These are phyloP conservation scores for Aspergillus sp. DNA, from an alignment of 2,329 filamentous ascomycete species.

Conservation along the genomic window DNA sequence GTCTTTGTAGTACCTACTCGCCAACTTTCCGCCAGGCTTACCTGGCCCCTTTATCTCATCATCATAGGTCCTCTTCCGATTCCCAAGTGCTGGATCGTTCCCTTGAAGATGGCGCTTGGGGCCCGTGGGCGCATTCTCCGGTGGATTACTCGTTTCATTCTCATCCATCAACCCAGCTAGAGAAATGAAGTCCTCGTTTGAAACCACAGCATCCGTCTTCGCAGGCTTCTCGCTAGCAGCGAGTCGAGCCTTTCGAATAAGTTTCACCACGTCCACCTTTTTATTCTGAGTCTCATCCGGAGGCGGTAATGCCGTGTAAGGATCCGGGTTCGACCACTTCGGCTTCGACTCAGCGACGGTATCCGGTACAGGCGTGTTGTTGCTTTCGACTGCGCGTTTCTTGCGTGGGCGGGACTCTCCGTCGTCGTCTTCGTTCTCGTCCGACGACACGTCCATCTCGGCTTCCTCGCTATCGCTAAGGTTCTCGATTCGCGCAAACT, in stretches of 20 bases:
- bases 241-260: constrained; percentile 86
- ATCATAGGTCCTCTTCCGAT: constrained; percentile 71
- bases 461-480: constrained; percentile 49
- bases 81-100: constrained; percentile 55
- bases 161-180: constrained; percentile 68
- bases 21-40: constrained; percentile 55
- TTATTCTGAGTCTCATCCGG: constrained; percentile 71
- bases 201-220: constrained; percentile 55
- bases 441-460: constrained; percentile 46
- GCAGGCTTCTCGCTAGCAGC: constrained; percentile 51
- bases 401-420: constrained; percentile 38
- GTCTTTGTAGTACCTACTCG: constrained; percentile 50
- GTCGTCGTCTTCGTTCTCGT: constrained; percentile 31
- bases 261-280: constrained; percentile 81
- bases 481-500: constrained; percentile 38
- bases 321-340: constrained; percentile 95
- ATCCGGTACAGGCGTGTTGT: constrained; percentile 17
- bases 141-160: constrained; percentile 34
- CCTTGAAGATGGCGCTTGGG: constrained; percentile 31
- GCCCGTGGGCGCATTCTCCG: constrained; percentile 38
- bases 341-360: constrained; percentile 46
- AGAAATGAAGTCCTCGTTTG: constrained; percentile 83
- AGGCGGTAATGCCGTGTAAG: constrained; percentile 84
- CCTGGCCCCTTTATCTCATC: constrained; percentile 64
- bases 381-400: constrained; percentile 33